These are phyloP conservation scores for Herpetomonas samuelpessoai DNA, from an alignment of 208 protist species.

Conservation along the genomic window DNA sequence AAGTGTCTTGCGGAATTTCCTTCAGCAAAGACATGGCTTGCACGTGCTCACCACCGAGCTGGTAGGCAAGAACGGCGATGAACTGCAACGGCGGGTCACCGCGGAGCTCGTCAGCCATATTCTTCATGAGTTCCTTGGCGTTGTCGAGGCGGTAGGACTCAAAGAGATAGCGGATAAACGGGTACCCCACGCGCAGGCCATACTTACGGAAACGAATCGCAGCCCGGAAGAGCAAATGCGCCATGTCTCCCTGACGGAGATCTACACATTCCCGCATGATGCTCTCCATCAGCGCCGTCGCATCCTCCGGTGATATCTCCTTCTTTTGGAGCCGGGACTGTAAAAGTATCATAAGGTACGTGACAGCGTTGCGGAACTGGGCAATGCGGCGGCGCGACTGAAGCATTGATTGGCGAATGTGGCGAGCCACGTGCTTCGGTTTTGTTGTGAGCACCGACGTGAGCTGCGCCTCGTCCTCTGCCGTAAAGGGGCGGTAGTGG, in stretches of 20 bases:
- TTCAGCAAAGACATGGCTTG: slow-evolving; percentile 42
- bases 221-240: slow-evolving; percentile 89
- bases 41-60: slow-evolving; percentile 43
- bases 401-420: slow-evolving; percentile 86
- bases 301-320: slow-evolving; percentile 65
- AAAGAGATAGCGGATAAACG: slow-evolving; percentile 73
- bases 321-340: slow-evolving; percentile 80
- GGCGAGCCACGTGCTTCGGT: slow-evolving; percentile 74
- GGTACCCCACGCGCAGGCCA: slow-evolving; percentile 51
- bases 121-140: slow-evolving; percentile 76
- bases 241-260: slow-evolving; percentile 87
- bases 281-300: slow-evolving; percentile 72
- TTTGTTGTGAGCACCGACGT: slow-evolving; percentile 70
- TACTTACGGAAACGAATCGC: slow-evolving; percentile 89
- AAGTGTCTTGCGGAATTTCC: slow-evolving; percentile 36
- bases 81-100: slow-evolving; percentile 46
- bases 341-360: slow-evolving; percentile 88
- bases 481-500: slow-evolving; percentile 73
- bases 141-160: slow-evolving; percentile 83
- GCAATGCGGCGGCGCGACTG: slow-evolving; percentile 62
- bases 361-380: slow-evolving; percentile 90
- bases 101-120: slow-evolving; percentile 81
- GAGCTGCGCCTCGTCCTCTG: slow-evolving; percentile 80
- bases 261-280: slow-evolving; percentile 90
- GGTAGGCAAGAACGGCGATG: slow-evolving; percentile 70